phyloP scores from a whole-genome alignment of 1,284 basidiomycete genomes.

The Athelia psychrophila region DNA sequence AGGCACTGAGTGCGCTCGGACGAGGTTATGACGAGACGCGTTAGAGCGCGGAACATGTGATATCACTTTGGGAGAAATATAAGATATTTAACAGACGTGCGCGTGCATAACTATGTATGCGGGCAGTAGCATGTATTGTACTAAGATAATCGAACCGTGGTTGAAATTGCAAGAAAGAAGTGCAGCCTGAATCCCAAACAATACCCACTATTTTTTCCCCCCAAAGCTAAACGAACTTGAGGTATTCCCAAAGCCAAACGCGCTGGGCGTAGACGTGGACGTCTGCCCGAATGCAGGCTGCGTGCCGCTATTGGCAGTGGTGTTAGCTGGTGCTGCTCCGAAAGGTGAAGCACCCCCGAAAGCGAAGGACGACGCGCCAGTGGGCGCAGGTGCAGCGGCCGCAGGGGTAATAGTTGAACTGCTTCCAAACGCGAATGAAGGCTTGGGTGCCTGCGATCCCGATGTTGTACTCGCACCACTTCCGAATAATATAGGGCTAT shows the following conservation, averaged over 20 bases:
- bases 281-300: conserved; percentile 21
- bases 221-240: conserved; percentile 20
- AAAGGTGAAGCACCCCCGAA: conserved; percentile 10
- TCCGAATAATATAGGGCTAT: conserved; percentile 10
- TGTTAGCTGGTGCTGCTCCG: background rate
- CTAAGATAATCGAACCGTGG: too few relatives aligned
- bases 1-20: too few relatives aligned
- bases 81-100: background rate
- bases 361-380: conserved; percentile 10
- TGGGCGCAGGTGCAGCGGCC: conserved; percentile 15
- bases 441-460: conserved; percentile 9
- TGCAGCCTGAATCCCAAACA: background rate
- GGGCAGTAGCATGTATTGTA: too few relatives aligned
- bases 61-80: background rate
- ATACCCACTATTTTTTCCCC: conserved; percentile 7
- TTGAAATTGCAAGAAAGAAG: conserved; percentile 9
- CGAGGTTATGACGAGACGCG: too few relatives aligned
- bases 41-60: background rate
- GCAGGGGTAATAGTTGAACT: conserved; percentile 3
- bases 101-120: too few relatives aligned
- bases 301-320: background rate
- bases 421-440: conserved; percentile 16
- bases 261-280: conserved; percentile 14
- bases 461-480: conserved; percentile 3
- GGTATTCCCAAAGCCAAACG: conserved; percentile 30